A percentile compares a stretch with the other conserved stretches of the same genome.
phyloP scores from a whole-genome alignment of 2,329 filamentous ascomycete species.

The Aaosphaeria pasadenensis region DNA sequence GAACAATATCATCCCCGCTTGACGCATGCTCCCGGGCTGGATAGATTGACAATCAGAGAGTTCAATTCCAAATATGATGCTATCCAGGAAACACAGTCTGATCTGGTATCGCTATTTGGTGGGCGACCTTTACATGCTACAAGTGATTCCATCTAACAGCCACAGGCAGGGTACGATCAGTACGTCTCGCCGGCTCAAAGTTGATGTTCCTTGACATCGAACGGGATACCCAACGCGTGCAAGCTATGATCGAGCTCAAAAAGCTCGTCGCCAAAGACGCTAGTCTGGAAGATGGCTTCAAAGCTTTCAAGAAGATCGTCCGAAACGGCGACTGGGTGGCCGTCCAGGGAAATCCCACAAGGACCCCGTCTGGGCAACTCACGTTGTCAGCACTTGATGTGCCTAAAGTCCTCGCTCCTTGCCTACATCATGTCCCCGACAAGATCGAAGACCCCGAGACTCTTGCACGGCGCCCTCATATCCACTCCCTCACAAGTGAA shows the following conservation, averaged over 20 bases:
- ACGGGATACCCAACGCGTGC: constrained; percentile 68
- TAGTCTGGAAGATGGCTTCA: constrained; percentile 47
- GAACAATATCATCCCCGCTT: constrained; percentile 57
- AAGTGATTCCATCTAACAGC: constrained; percentile 17
- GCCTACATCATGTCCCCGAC: constrained; percentile 74
- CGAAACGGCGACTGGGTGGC: constrained; percentile 82
- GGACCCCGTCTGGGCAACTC: constrained; percentile 70
- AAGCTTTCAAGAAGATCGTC: constrained; percentile 62
- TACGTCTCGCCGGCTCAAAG: constrained; percentile 70
- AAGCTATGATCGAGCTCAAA: constrained; percentile 71
- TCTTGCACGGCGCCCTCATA: constrained; percentile 72
- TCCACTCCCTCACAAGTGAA: constrained; percentile 79
- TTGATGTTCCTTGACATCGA: constrained; percentile 82
- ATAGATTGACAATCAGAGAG: constrained; percentile 20
- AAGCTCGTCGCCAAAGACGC: constrained; percentile 41
- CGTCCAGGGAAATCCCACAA: constrained; percentile 66
- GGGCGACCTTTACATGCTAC: constrained; percentile 7
- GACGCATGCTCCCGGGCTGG: constrained; percentile 10
- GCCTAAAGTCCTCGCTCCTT: constrained; percentile 72
- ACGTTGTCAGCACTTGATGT: constrained; percentile 67
- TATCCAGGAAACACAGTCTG: constrained; percentile 20
- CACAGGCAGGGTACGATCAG: constrained; percentile 70
- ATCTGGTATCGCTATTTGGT: constrained; percentile 36
- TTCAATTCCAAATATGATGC: constrained; percentile 29
- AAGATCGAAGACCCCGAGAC: constrained; percentile 68